Evolutionary conservation across 306 rosid species (phyloP).

Genomic region (Biancaea sappan): DNA sequence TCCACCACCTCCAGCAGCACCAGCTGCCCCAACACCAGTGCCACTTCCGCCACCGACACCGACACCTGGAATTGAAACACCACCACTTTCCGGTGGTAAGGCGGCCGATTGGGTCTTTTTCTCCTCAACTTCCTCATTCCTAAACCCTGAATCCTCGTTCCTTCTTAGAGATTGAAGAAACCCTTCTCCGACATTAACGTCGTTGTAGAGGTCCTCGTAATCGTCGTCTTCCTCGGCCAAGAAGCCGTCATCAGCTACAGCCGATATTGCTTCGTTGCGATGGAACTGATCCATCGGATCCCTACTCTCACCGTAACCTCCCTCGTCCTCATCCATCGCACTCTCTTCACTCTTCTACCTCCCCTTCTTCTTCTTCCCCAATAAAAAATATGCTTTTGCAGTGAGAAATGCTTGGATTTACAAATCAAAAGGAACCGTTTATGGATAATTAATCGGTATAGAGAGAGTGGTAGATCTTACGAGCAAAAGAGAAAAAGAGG

Average conservation of each 20-base stretch:
- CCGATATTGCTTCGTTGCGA: constrained; percentile 92
- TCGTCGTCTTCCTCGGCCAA: constrained; percentile 89
- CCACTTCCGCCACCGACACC: constrained; percentile 18
- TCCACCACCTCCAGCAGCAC: constrained; percentile 11
- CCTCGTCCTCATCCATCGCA: neutral
- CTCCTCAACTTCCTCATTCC: constrained; percentile 48
- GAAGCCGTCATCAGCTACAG: constrained; percentile 87
- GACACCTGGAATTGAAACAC: constrained; percentile 49
- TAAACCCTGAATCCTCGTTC: constrained; percentile 61
- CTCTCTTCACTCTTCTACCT: neutral
- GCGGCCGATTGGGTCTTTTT: constrained; percentile 48
- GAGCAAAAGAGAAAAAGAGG: neutral
- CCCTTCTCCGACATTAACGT: constrained; percentile 90
- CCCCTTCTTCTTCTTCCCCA: neutral
- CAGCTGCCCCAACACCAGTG: neutral
- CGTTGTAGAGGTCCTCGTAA: constrained; percentile 91
- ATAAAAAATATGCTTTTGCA: neutral
- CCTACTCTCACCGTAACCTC: too few relatives aligned
- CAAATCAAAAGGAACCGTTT: neutral
- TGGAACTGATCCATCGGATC: constrained; percentile 88
- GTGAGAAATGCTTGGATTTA: neutral
- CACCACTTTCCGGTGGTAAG: constrained; percentile 27
- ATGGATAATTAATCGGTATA: neutral
- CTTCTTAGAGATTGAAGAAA: constrained; percentile 77
- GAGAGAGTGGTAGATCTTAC: neutral